Evolutionary conservation across 2,329 filamentous ascomycete genomes (phyloP), one percentile per base, ranked within the genome.

Genomic region (Fusarium udum): DNA sequence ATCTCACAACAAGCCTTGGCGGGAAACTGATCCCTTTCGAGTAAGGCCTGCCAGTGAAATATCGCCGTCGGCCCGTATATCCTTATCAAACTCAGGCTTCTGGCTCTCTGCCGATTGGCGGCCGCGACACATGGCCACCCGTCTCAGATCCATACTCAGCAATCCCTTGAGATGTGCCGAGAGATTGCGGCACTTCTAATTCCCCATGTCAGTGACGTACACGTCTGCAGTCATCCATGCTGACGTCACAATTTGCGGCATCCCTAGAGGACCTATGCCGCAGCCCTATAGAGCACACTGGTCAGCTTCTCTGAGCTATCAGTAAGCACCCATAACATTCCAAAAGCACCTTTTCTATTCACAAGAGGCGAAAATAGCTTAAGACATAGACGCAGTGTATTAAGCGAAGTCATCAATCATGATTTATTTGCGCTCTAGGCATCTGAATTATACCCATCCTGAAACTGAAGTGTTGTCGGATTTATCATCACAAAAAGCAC

Each of bases 281-380:
- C 31, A 49, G 28, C 20, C 51, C 24, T 39, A 18, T 16, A 14
- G 20, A 24, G n/a, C 40, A 58, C 14, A 13, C 13, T 10, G 3
- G 18, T 2, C 6, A 18, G 34, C 11, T 1, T 15, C 9, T 26
- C 34, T 8, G 10, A 20, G 22, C 16, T 24, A 18, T 45, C 2
- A 12, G 18, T 22, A 16, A 3, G 20, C 15, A 58, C 10, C 8
- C 12, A 15, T 20, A 15, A 15, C 32, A n/a, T 7, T 20, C 6
- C 8, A 18, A 20, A 26, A 4, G 6, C 16, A 20, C 2, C 15
- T 3, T 11, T 36, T 0, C 7, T 7, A 16, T 15, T 9, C 0
- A 12, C 3, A 4, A 26, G 7, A 3, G 1, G 1, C 4, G 20
- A 6, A 13, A 22, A 6, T 4, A 13, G 4, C 8, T 0, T 0